Conservation (phyloP, 1,284 basidiomycete species). For the Grifola frondosa region DNA sequence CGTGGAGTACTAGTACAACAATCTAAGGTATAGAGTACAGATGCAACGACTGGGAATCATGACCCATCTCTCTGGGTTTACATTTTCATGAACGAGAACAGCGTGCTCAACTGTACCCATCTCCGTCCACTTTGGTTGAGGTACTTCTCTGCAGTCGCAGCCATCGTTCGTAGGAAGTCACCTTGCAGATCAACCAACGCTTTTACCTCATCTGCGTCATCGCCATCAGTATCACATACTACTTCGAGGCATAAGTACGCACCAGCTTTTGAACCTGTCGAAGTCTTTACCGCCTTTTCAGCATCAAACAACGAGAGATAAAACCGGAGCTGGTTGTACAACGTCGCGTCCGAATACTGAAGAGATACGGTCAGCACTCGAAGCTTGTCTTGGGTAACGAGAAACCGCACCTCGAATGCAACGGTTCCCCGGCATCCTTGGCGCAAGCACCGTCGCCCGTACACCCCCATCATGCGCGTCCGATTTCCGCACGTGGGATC, state of each 20-base stretch:
- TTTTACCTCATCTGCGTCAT: constrained; percentile 52
- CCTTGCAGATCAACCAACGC: constrained; percentile 52
- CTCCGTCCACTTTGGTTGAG: constrained; percentile 81
- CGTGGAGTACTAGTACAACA: too few species aligned
- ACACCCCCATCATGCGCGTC: constrained; percentile 92
- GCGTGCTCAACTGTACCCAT: constrained; percentile 76
- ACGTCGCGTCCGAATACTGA: constrained; percentile 79
- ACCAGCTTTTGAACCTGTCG: constrained; percentile 53
- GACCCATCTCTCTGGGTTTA: constrained; percentile 16
- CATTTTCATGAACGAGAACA: constrained; percentile 81
- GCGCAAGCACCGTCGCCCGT: constrained; percentile 78
- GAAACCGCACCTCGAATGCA: constrained; percentile 62
- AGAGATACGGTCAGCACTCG: constrained; percentile 3
- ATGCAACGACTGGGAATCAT: neutral
- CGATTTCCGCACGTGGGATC: constrained; percentile 82
- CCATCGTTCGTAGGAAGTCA: constrained; percentile 52
- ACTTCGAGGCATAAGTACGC: constrained; percentile 23
- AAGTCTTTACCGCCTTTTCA: constrained; percentile 59
- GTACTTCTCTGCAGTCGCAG: constrained; percentile 69
- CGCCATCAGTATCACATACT: neutral
- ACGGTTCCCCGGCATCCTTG: constrained; percentile 69
- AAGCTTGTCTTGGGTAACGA: neutral
- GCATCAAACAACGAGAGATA: constrained; percentile 77
- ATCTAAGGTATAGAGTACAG: constrained; percentile 9
- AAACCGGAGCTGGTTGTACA: constrained; percentile 89